Base-by-base conservation (phyloP, 176 grass and related monocot genomes). In the Guadua angustifolia region DNA sequence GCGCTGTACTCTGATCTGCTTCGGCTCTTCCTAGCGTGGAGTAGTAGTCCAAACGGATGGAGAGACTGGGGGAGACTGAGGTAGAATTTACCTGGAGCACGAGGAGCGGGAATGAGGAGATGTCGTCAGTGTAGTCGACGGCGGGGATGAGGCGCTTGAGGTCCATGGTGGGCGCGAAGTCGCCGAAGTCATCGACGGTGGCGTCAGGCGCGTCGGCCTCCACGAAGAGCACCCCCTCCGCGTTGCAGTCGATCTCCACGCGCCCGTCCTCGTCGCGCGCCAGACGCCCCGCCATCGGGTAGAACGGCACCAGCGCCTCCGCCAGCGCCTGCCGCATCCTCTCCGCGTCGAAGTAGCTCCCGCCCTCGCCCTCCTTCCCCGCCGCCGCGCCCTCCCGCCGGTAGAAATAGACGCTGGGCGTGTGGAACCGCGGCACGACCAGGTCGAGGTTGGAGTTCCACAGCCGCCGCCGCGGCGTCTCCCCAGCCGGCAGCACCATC, bases 91-190 rank as follows among this genome's bases (percentile, higher is more conserved):
- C 94, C 94, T 97, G 94, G 66, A 83, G 86, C 51, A 97, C 94
- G 59, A 97, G 90, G 25, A 97, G 90, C 7, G 94, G 90, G 81
- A 92, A 97, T 16, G 94, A 51, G 8, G 94, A 94, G 83, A 97
- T 87, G 84, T 92, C 88, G 64, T 94, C 90, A 57, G 88, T 91
- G 90, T 92, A 97, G 24, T 91, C 92, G 66, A 97, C 90, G 58
- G 79, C 66, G 56, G 92, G 94, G 73, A 97, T 94, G 77, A 97
- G 90, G 17, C 85, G 80, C 83, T 97, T 97, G 71, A 97, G 90
- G 42, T 87, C 92, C 92, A 97, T 94, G 69, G 94, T 94, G 52
- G 94, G 92, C 9, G 94, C 90, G 80, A 97, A 97, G 87, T 97
- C 94, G 13, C 92, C 94, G 47, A 87, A 97, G 78, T 94, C 90